Base-by-base conservation (phyloP, 2,329 filamentous ascomycete species). In the Pseudocercospora fijiensis region DNA sequence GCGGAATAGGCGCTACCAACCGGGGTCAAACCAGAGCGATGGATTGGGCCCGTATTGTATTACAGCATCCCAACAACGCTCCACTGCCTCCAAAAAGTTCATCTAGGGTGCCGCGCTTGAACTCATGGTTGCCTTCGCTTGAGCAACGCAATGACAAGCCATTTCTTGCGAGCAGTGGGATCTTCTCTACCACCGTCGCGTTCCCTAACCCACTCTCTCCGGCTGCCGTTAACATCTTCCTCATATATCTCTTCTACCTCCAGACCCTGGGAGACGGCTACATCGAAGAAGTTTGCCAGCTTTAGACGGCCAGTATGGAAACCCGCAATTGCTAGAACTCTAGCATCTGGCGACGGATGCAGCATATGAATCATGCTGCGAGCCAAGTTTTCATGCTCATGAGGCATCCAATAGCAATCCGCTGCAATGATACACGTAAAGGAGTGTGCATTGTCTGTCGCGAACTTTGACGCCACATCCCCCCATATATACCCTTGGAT, bases 371-470 rank as follows among this genome's bases (percentile, higher is more conserved):
- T 58, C 72, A 91, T 85, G 24, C 87, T 90, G 47, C 73, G 76
- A 53, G 83, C 82, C 26, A 92, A 81, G 74, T 87, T 89, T n/a
- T 76, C 81, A 75, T 92, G 90, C 78, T 91, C 84, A 79, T 83
- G 84, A 1, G 86, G 84, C 87, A 91, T 90, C 89, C 89, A 92
- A 62, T 90, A 82, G 71, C 89, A 91, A 76, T 92, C 89, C 66
- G 88, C 87, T 0, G 86, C 86, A n/a, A 91, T 76, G 45, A 92
- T 80, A 62, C 87, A 83, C 52, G 85, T 85, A 72, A 87, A 90
- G 1, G 68, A 62, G 8, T 77, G 76, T 11, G 76, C 76, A 57
- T 78, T 67, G 1, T 69, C 57, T 6, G 51, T 24, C 11, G 80
- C 76, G 56, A 85, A 80, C 26, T 74, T 47, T 16, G 77, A 75